A percentile compares a stretch with the other conserved stretches of the same genome.
Conservation (phyloP, 192 early-diverging fungal genomes). For the Entrophospora sp. region DNA sequence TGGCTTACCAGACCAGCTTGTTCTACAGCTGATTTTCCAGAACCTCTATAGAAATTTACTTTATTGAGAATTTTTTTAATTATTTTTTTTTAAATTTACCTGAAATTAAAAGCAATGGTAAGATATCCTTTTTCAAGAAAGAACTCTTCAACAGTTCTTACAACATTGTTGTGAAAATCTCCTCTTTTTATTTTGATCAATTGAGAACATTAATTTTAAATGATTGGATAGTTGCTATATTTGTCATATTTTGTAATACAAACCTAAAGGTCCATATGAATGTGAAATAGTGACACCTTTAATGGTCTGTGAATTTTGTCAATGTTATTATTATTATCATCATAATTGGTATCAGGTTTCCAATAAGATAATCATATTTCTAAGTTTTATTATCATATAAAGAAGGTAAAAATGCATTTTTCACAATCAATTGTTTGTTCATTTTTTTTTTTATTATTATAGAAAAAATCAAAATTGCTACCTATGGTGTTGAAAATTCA, state of each 20-base stretch:
- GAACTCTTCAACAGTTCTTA: conserved; percentile 2
- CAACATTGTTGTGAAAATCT: conserved; percentile 15
- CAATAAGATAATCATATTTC: conserved; percentile 4
- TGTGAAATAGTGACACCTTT: conserved; percentile 35
- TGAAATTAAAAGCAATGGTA: conserved; percentile 34
- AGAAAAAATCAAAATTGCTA: too few relatives aligned
- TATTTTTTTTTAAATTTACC: conserved; percentile 17
- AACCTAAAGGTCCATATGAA: conserved; percentile 35
- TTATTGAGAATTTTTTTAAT: neutral
- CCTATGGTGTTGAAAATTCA: too few relatives aligned
- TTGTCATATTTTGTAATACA: too few relatives aligned
- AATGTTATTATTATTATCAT: neutral
- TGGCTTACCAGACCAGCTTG: conserved; percentile 32
- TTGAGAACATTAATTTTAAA: neutral
- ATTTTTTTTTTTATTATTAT: too few relatives aligned
- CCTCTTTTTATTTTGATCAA: neutral
- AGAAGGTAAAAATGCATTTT: conserved; percentile 5
- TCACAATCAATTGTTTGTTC: too few relatives aligned
- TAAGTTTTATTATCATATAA: conserved; percentile 2
- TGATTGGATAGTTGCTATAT: neutral
- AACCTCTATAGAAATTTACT: conserved; percentile 21
- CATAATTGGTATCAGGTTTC: neutral
- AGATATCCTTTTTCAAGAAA: conserved; percentile 13
- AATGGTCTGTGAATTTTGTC: neutral
- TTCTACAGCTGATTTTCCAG: conserved; percentile 32